phyloP scores from a whole-genome alignment of 176 grass and related monocot genomes.

The Tillandsia fasciculata region DNA sequence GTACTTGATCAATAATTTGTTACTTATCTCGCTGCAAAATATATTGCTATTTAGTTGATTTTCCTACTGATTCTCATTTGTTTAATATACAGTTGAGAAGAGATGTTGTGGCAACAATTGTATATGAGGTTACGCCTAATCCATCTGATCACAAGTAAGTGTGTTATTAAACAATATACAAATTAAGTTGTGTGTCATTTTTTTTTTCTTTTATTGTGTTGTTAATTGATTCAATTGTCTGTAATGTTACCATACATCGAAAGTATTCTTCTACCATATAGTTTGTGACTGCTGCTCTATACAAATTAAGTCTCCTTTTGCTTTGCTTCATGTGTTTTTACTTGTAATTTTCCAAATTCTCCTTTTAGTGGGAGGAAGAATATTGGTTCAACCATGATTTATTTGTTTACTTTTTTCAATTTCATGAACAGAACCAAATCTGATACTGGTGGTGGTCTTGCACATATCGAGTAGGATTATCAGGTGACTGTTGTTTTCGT shows the following conservation, averaged over 20 bases:
- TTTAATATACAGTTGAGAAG: slow-evolving; percentile 67
- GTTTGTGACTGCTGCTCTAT: no score
- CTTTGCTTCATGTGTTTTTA: no score
- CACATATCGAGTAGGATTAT: slow-evolving; percentile 59
- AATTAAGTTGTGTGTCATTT: background rate
- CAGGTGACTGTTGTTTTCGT: slow-evolving; percentile 15
- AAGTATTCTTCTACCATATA: no score
- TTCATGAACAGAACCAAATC: slow-evolving; percentile 49
- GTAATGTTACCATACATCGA: no score
- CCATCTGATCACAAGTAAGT: slow-evolving; percentile 98
- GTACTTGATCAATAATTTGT: slow-evolving; percentile 23
- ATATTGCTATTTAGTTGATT: slow-evolving; percentile 9
- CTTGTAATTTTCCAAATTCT: no score
- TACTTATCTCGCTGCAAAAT: background rate
- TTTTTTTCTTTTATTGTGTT: background rate
- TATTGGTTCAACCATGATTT: background rate
- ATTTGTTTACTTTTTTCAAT: background rate
- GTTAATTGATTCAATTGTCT: no score
- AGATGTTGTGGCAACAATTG: slow-evolving; percentile 94
- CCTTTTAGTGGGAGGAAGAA: background rate
- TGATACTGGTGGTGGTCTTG: slow-evolving; percentile 48
- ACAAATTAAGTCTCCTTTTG: no score
- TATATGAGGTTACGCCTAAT: slow-evolving; percentile 93
- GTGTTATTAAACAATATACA: slow-evolving; percentile 4
- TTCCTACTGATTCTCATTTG: slow-evolving; percentile 25